Base-by-base conservation (phyloP, 352 stramenopile species). In the Hyaloperonospora arabidopsidis region DNA sequence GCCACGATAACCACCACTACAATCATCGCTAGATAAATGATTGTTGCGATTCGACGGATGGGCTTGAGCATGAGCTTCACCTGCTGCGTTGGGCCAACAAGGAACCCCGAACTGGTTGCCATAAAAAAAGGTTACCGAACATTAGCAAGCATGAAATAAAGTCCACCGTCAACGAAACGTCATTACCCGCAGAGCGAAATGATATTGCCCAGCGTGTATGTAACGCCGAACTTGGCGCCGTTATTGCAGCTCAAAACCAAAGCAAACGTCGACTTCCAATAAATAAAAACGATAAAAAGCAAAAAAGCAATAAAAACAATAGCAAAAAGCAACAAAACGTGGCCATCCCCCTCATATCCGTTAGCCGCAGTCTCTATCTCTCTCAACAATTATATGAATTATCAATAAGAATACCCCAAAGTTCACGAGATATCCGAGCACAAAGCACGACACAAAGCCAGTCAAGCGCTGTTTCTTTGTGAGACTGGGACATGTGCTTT, bases 41-140 rank as follows among this genome's bases (percentile, higher is more conserved):
- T 39, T 12, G 84, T 76, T 0, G 80, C 84, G 40, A 90, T 63
- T 19, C 84, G 74, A 0, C 84, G 79, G 48, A 90, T 68, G 19
- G 84, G 84, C 56, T 91, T 90, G 61, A 90, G 86, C 84, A 93
- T 93, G 54, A 89, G 78, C 63, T 91, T 91, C 51, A 85, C 53
- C 47, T 93, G 84, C 71, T 91, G 79, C 65, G 61, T 77, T 0
- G 80, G 84, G 4, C 84, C 84, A 2, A 89, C 84, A 0, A 93
- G 72, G 47, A 93, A 93, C 0, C 80, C 84, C 4, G 84, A 93
- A 0, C 82, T 41, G 4, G n/a, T 41, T 15, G 12, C 4, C 12
- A 41, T 18, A 15, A 18, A 3, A 41, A 3, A 29, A 8, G 3
- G 25, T 29, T 29, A 29, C 25, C 3, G 25, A 29, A 7, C 25